Evolutionary conservation across 148 eudicot genomes (phyloP).

Genomic region (Fagopyrum tataricum): DNA sequence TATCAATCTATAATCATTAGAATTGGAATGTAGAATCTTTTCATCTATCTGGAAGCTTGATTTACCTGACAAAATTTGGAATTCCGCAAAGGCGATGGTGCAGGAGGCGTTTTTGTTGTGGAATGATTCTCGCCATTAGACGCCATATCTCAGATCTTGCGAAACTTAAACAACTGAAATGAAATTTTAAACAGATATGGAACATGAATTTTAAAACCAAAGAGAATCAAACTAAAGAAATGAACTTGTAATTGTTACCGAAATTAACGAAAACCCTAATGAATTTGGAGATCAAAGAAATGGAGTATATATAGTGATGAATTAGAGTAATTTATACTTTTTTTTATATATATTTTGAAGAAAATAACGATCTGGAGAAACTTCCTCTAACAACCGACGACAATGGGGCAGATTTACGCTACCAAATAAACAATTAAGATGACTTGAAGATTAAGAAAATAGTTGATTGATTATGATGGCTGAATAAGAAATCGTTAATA

Average conservation of each 20-base stretch:
- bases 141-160: conserved; percentile 9
- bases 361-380: neutral
- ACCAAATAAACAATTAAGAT: conserved; percentile 3
- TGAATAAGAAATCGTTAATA: neutral
- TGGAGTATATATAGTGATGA: conserved; percentile 3
- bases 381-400: conserved; percentile 11
- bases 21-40: neutral
- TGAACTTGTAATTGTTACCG: neutral
- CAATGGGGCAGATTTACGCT: neutral
- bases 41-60: neutral
- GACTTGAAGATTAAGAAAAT: neutral
- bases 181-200: neutral
- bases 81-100: conserved; percentile 75
- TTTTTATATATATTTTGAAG: neutral
- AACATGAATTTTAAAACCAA: neutral
- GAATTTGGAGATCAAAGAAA: neutral
- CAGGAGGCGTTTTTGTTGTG: conserved; percentile 56
- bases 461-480: neutral
- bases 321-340: neutral
- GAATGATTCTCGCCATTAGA: conserved; percentile 17
- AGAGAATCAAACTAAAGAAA: neutral
- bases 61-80: conserved; percentile 70
- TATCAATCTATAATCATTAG: neutral
- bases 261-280: neutral
- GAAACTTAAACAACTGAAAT: neutral